Evolutionary conservation across 2,329 filamentous ascomycete species (phyloP), one percentile per base, ranked within the genome.

Genomic region (Ophiocordyceps camponoti-leonardi): DNA sequence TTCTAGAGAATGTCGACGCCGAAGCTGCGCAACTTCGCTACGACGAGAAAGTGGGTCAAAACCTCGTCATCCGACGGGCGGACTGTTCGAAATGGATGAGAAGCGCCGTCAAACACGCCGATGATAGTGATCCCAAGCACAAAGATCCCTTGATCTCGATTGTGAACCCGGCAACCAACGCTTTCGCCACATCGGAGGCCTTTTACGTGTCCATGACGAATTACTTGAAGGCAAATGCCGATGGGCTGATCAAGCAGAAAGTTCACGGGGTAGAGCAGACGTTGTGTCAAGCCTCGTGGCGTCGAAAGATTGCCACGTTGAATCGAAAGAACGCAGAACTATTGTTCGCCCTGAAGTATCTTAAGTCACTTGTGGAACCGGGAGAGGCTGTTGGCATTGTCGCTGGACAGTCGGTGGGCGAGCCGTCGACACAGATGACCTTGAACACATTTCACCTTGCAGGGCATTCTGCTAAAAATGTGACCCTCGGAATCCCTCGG

Each of bases 371-470:
- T 10, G 83, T 95, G 22, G 90, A 98, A 55, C 86, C 92, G 26
- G 92, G 92, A 42, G 93, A 98, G 67, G 90, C 92, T 23, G 88
- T 98, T 23, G 92, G 92, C 52, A 93, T 98, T 50, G 86, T 98
- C 48, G 93, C 93, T 44, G 88, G 88, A 11, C 92, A 98, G 64
- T 96, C 90, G 30, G 81, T 98, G 40, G 92, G 92, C 59, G 93
- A 98, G 60, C 92, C 93, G 10, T 95, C 88, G 2, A 98, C 92
- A 12, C 92, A 98, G 63, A 98, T 98, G 93, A 98, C 93, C 8
- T 69, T 98, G 46, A 98, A 98, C 67, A 98, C 93, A 26, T 98
- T 98, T 77, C 92, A 98, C 75, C 85, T 98, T 76, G 92, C 92
- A 63, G 92, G 92, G 58, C 90, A 96, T 70, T 88, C 92, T 19